Conservation (phyloP, 2,329 filamentous ascomycete genomes). For the Xylaria sp. region DNA sequence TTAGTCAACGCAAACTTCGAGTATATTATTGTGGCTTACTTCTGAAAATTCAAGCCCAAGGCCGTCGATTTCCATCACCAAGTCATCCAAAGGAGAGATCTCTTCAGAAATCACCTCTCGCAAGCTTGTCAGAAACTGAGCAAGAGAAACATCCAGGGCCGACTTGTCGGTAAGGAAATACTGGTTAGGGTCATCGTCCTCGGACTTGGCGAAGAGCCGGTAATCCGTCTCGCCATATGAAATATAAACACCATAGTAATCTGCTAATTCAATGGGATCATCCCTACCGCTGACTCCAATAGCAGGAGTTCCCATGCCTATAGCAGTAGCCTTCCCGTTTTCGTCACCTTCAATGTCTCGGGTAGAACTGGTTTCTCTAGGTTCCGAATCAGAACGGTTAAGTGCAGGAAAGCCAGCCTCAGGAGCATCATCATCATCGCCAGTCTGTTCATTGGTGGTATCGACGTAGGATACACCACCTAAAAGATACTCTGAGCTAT, state of each 20-base stretch:
- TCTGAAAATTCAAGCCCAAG: slow-evolving; percentile 50
- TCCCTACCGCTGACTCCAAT: slow-evolving; percentile 28
- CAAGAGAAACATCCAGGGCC: slow-evolving; percentile 43
- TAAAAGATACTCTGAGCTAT: slow-evolving; percentile 38
- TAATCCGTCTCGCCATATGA: slow-evolving; percentile 49
- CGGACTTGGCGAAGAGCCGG: slow-evolving; percentile 48
- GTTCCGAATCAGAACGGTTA: slow-evolving; percentile 15
- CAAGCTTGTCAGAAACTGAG: slow-evolving; percentile 45
- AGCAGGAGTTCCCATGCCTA: not conserved
- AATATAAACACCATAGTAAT: slow-evolving; percentile 46
- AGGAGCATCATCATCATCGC: slow-evolving; percentile 24
- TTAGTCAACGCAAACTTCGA: slow-evolving; percentile 37
- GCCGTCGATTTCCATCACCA: slow-evolving; percentile 49
- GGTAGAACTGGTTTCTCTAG: slow-evolving; percentile 9
- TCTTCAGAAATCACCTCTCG: slow-evolving; percentile 49
- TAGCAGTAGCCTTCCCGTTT: not conserved
- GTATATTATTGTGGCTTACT: slow-evolving; percentile 39
- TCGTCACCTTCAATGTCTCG: slow-evolving; percentile 1
- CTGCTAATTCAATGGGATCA: slow-evolving; percentile 40
- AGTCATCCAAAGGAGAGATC: slow-evolving; percentile 49
- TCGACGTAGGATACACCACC: slow-evolving; percentile 38
- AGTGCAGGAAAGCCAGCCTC: slow-evolving; percentile 22
- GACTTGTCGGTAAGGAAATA: slow-evolving; percentile 49
- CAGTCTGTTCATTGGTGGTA: slow-evolving; percentile 37
- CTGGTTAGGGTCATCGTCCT: slow-evolving; percentile 49